Evolutionary conservation across 306 rosid genomes (phyloP).

Genomic region (Vigna reflexopilosa): DNA sequence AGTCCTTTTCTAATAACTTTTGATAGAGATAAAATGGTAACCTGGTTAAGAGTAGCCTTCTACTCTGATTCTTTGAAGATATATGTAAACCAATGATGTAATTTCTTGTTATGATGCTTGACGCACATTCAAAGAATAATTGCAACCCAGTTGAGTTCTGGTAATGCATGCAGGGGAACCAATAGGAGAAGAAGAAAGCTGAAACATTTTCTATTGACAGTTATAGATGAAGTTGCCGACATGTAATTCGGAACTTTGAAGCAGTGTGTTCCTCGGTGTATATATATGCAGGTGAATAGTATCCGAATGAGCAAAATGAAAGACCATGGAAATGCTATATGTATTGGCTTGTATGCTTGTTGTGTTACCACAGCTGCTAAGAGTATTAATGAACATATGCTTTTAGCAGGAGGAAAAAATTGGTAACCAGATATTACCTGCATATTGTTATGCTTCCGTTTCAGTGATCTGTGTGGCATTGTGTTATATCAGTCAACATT

Average conservation of each 20-base stretch:
- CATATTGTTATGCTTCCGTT: not conserved
- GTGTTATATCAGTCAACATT: too few relatives aligned
- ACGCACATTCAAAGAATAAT: conserved; percentile 5
- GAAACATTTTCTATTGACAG: conserved; percentile 56
- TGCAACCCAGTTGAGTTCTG: conserved; percentile 35
- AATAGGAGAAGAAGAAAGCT: conserved; percentile 73
- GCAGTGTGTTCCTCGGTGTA: not conserved
- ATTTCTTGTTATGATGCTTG: not conserved
- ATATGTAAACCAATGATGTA: conserved; percentile 1
- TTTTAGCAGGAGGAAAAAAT: conserved; percentile 21
- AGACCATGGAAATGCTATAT: conserved; percentile 6
- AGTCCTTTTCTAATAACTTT: conserved; percentile 15
- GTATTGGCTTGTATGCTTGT: conserved; percentile 25
- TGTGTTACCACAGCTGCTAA: not conserved
- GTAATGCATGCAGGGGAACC: conserved; percentile 61
- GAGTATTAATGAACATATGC: not conserved
- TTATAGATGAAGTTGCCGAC: conserved; percentile 36
- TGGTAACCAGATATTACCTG: not conserved
- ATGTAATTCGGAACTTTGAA: conserved; percentile 34
- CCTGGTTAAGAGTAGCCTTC: conserved; percentile 23
- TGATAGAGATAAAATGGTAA: conserved; percentile 1
- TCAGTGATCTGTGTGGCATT: not conserved
- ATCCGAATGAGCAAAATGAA: conserved; percentile 34
- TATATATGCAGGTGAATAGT: conserved; percentile 26
- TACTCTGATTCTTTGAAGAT: conserved; percentile 1